phyloP scores from a whole-genome alignment of 805 yeast genomes.

The Brettanomyces sp. region DNA sequence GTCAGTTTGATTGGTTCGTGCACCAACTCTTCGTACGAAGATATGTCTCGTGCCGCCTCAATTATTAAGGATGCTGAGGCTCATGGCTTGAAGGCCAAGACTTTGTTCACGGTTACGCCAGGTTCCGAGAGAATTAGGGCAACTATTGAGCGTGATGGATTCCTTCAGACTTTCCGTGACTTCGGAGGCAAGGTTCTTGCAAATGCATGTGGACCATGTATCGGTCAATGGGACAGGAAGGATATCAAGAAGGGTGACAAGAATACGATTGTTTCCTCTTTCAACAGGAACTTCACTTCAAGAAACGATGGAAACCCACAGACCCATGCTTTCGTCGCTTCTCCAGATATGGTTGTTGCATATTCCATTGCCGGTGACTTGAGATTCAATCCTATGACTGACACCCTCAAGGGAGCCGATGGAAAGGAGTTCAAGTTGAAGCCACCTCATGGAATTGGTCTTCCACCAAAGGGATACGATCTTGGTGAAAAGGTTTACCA shows the following conservation, averaged over 20 bases:
- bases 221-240: constrained; percentile 97
- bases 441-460: constrained; percentile 77
- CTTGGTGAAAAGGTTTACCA: constrained; percentile 78
- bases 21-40: constrained; percentile 97
- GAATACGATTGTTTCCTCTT: constrained; percentile 91
- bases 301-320: constrained; percentile 98
- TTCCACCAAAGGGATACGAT: constrained; percentile 65
- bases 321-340: constrained; percentile 96
- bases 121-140: constrained; percentile 98
- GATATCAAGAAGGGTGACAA: constrained; percentile 55
- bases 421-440: constrained; percentile 71
- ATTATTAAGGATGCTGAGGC: constrained; percentile 78
- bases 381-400: constrained; percentile 85
- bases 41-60: constrained; percentile 93
- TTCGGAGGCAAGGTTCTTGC: constrained; percentile 91
- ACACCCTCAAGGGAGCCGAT: constrained; percentile 58
- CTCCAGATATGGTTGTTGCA: constrained; percentile 96
- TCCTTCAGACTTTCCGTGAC: constrained; percentile 66
- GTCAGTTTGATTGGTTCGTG: constrained; percentile 98
- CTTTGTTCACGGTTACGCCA: constrained; percentile 92
- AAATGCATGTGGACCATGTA: constrained; percentile 99
- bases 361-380: constrained; percentile 92
- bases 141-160: constrained; percentile 92
- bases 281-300: constrained; percentile 95
- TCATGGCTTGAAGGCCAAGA: constrained; percentile 82